Evolutionary conservation across 352 stramenopile genomes (phyloP), one percentile per base, ranked within the genome.

Genomic region (Pythium volutum): DNA sequence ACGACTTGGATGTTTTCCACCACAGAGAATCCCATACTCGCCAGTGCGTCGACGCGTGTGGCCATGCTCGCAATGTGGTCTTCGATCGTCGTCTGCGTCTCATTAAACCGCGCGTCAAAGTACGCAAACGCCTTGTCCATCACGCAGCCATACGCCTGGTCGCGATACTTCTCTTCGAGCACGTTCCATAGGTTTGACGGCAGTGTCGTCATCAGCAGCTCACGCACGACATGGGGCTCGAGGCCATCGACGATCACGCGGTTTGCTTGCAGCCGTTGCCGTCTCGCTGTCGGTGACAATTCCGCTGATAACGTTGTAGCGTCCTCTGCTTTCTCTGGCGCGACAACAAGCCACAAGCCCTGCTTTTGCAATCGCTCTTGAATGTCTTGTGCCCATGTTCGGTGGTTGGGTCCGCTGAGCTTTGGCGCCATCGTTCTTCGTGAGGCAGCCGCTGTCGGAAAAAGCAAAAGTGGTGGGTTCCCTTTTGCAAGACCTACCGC

Each of bases 81-180:
- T 0, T 51, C 38, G 4, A 66, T 11, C 0, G 57, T 31, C 27
- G 18, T 41, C 9, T 54, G 10, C 25, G 55, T 31, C 4, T 71
- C 55, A 16, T 55, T 52, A 11, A 61, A 33, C 12, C 29, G 26
- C 31, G 27, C 38, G 20, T 71, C 64, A 6, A 66, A 51, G 36
- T 49, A 66, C 38, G 31, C 64, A 71, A 63, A 66, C 22, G 58
- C 58, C 46, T 63, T 66, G 20, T 71, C 57, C 56, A 71, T 60
- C 3, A 71, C 46, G 20, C 38, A 42, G 4, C 64, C 64, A 48
- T 47, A 65, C 15, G 64, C 51, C 23, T 66, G 23, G 11, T 46
- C 33, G 7, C 41, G 38, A 38, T 67, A 71, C 39, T 49, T 52
- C 16, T 45, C 36, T 18, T 59, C 39, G 1, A 71, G 25, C 36